phyloP scores from a whole-genome alignment of 192 early-diverging fungal genomes.

The Coemansia sp. region DNA sequence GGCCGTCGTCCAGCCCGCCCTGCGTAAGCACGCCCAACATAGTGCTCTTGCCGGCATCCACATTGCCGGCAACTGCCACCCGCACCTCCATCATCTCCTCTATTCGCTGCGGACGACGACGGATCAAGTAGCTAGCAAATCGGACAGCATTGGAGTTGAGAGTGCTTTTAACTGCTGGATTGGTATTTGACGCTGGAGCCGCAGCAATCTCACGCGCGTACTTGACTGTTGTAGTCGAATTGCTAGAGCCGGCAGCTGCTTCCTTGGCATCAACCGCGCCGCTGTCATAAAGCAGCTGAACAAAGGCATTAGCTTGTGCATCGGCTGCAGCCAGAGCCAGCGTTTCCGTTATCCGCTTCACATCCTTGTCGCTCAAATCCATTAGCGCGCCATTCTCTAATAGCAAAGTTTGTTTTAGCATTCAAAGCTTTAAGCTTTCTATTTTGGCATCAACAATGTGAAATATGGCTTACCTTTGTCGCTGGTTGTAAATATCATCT shows the following conservation, averaged over 20 bases:
- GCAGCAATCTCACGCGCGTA: conserved; percentile 20
- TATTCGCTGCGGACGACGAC: conserved; percentile 68
- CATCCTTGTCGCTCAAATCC: conserved; percentile 58
- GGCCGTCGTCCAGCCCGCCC: conserved; percentile 86
- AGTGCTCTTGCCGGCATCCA: conserved; percentile 84
- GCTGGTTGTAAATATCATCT: conserved; percentile 76
- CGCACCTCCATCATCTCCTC: conserved; percentile 82
- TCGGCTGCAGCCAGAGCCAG: conserved; percentile 31
- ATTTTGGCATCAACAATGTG: too few relatives aligned
- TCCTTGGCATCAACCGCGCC: conserved; percentile 6
- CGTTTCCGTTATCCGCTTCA: conserved; percentile 40
- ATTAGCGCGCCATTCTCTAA: conserved; percentile 70
- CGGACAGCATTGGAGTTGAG: too few relatives aligned
- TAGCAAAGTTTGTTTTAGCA: too few relatives aligned
- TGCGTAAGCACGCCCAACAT: conserved; percentile 88
- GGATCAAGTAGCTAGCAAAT: conserved; percentile 55
- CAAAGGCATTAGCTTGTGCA: conserved; percentile 21
- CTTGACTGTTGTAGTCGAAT: background rate
- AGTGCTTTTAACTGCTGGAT: too few relatives aligned
- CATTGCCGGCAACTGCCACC: conserved; percentile 88
- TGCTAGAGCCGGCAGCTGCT: background rate
- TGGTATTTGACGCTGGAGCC: conserved; percentile 3
- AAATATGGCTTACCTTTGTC: conserved; percentile 53
- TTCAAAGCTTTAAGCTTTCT: too few relatives aligned
- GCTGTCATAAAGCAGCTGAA: conserved; percentile 34